Base-by-base conservation (phyloP, 257 asterid species). In the Lycium barbarum region DNA sequence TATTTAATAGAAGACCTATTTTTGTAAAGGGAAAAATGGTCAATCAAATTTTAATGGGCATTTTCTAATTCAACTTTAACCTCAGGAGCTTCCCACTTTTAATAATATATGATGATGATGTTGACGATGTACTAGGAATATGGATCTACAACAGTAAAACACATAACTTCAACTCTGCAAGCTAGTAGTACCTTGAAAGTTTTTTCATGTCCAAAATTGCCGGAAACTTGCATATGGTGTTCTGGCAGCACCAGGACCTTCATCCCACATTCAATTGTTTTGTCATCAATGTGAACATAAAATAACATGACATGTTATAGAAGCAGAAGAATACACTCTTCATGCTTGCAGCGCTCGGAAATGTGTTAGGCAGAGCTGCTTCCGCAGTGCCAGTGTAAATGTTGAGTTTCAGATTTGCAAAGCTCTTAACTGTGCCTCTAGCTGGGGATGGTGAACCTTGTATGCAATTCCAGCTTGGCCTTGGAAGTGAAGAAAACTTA, bases 391-490 rank as follows among this genome's bases (percentile, higher is more conserved):
- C 54, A 70, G 33, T 38, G 12, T 38, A 70, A 3, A 70, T 13
- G 7, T 66, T 66, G 73, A 68, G 51, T 68, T 68, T 36, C 76
- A 68, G 4, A 67, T 70, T 70, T 70, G 78, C 38, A 40, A 36
- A 38, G 26, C 26, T 40, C 62, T 68, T 36, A 68, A 36, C 6
- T 26, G 76, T 68, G 76, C 76, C 51, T 74, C 62, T 49, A 74
- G 45, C 62, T 49, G 22, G 62, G 81, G 61, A 74, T 74, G 45
- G 7, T 74, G 62, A 14, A 76, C 81, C 81, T 51, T 76, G 63
- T 76, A 49, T 76, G 45, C 59, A 76, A 76, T 76, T 49, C 45
- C 45, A 76, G 43, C 80, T 73, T 20, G 20, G 43, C 63, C 82
- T 51, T 51, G 82, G 13, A 51, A 51, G 20, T 76, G 62, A 51